Evolutionary conservation across 1,284 basidiomycete genomes (phyloP).

Genomic region (Coniferiporia weirii): DNA sequence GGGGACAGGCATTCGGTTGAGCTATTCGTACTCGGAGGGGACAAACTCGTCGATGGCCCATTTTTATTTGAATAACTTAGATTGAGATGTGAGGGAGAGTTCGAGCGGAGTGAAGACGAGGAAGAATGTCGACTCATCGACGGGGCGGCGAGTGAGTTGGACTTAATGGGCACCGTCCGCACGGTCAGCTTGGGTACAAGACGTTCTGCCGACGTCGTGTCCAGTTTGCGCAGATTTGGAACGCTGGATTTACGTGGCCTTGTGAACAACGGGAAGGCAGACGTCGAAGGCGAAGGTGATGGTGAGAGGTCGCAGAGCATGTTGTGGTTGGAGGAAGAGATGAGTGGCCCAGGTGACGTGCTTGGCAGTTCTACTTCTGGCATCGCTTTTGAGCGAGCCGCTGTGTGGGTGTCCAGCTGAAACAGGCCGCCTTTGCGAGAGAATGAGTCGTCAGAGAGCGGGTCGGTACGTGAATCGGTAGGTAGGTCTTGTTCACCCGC

Average conservation of each 20-base stretch:
- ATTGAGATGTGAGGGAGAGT: conserved; percentile 58
- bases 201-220: conserved; percentile 52
- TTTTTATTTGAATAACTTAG: conserved; percentile 41
- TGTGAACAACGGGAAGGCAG: conserved; percentile 49
- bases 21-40: conserved; percentile 28
- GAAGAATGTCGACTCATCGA: conserved; percentile 21
- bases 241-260: conserved; percentile 48
- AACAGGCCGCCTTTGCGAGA: conserved; percentile 47
- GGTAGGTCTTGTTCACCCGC: conserved; percentile 32
- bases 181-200: conserved; percentile 56
- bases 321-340: conserved; percentile 15
- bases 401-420: conserved; percentile 58
- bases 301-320: conserved; percentile 39
- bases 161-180: conserved; percentile 49
- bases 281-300: conserved; percentile 62
- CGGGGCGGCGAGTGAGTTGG: conserved; percentile 53
- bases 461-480: conserved; percentile 19
- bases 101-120: conserved; percentile 36
- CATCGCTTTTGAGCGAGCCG: conserved; percentile 43
- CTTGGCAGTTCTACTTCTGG: conserved; percentile 52
- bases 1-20: conserved; percentile 24
- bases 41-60: conserved; percentile 1
- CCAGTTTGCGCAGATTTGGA: conserved; percentile 53
- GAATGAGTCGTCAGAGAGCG: conserved; percentile 18
- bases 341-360: conserved; percentile 27